phyloP scores from a whole-genome alignment of 2,329 filamentous ascomycete species.

The Penicillium sp. region DNA sequence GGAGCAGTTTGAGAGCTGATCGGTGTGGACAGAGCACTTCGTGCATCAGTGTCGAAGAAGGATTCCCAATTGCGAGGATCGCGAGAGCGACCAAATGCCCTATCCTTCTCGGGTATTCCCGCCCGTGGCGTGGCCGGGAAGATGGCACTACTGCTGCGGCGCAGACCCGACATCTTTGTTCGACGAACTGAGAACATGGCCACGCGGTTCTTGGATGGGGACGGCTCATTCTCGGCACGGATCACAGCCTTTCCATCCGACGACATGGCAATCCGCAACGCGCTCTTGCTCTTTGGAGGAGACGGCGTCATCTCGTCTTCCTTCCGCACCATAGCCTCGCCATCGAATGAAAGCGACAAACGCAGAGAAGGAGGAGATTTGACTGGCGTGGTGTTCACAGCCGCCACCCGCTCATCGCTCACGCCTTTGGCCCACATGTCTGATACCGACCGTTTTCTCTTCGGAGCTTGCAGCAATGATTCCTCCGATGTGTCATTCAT shows the following conservation, averaged over 20 bases:
- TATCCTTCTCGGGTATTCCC: constrained; percentile 47
- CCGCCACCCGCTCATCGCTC: constrained; percentile 11
- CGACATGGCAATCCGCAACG: constrained; percentile 76
- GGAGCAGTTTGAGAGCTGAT: constrained; percentile 70
- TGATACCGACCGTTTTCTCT: constrained; percentile 37
- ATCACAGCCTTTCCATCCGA: constrained; percentile 89
- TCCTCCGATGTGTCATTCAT: constrained; percentile 20
- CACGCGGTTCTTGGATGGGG: constrained; percentile 57
- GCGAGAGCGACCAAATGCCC: constrained; percentile 71
- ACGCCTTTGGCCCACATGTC: constrained; percentile 23
- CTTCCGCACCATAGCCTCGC: constrained; percentile 39
- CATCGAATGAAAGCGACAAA: constrained; percentile 43
- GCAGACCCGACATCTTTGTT: constrained; percentile 55
- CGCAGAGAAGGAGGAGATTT: constrained; percentile 41
- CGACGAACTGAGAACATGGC: constrained; percentile 49
- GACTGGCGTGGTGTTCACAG: constrained; percentile 20
- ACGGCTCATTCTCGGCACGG: constrained; percentile 68
- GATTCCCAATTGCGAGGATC: constrained; percentile 91
- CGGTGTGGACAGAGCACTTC: constrained; percentile 75
- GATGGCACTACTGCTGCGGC: constrained; percentile 70
- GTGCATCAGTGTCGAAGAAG: constrained; percentile 76
- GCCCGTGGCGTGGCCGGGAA: constrained; percentile 58
- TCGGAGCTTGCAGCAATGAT: constrained; percentile 20
- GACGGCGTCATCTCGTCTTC: constrained; percentile 42
- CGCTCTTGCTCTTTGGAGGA: constrained; percentile 42